Evolutionary conservation across 2,329 filamentous ascomycete genomes (phyloP).

Genomic region (Westerdykella sp.): DNA sequence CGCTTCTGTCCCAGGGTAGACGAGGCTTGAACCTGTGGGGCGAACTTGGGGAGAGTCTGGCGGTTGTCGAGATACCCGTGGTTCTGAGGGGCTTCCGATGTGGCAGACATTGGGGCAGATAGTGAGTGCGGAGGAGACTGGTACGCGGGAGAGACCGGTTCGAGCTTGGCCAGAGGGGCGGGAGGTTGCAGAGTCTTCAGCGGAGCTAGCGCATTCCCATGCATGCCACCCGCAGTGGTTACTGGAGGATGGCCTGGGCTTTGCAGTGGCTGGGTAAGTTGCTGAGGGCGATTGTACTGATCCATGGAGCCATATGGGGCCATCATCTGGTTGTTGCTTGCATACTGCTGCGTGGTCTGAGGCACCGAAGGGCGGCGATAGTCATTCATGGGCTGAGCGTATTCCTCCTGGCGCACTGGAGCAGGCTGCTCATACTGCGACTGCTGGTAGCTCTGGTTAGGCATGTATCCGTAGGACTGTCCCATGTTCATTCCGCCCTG

Average conservation of each 20-base stretch:
- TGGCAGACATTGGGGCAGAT: conserved; percentile 27
- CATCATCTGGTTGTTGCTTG: conserved; percentile 30
- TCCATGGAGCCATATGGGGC: conserved; percentile 33
- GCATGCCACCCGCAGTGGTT: conserved; percentile 21
- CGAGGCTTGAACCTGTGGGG: conserved; percentile 19
- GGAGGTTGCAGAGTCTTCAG: conserved; percentile 38
- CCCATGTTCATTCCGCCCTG: conserved; percentile 33
- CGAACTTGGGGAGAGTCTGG: conserved; percentile 22
- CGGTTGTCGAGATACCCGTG: conserved; percentile 20
- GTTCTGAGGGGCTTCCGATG: conserved; percentile 22
- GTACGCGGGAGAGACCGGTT: conserved; percentile 43
- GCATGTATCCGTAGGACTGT: conserved; percentile 38
- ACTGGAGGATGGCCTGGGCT: conserved; percentile 28
- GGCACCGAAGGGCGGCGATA: conserved; percentile 39
- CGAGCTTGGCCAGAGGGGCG: conserved; percentile 31
- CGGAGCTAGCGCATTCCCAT: conserved; percentile 37
- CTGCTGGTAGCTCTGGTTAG: conserved; percentile 31
- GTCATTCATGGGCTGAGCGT: conserved; percentile 30
- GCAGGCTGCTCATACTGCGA: conserved; percentile 35
- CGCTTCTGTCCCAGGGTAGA: conserved; percentile 39
- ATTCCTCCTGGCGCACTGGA: conserved; percentile 37
- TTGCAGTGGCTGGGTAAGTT: conserved; percentile 32
- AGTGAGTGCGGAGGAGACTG: conserved; percentile 30
- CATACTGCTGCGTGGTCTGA: conserved; percentile 30
- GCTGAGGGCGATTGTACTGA: conserved; percentile 34